These are phyloP conservation scores for Acanthamoeba triangularis DNA, from an alignment of 208 protist species.

Conservation along the genomic window DNA sequence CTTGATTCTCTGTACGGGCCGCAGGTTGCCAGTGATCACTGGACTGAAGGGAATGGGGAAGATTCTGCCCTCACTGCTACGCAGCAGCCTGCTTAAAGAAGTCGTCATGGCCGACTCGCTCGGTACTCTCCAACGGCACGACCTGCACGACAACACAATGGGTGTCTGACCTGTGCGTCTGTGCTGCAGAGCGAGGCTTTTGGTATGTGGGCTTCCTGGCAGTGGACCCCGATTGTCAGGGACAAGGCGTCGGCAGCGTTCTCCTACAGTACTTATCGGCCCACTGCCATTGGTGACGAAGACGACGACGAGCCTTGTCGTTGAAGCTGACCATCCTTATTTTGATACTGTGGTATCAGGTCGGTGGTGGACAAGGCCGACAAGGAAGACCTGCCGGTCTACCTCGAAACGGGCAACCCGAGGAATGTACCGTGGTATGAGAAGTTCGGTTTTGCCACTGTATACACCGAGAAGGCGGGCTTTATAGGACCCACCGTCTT, in stretches of 20 bases:
- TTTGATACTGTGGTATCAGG: neutral
- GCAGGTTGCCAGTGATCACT: constrained; percentile 19
- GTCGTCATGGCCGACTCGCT: constrained; percentile 9
- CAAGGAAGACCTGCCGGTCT: constrained; percentile 9
- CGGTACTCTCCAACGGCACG: neutral
- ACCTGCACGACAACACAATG: neutral
- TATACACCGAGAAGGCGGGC: neutral
- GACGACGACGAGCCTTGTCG: neutral
- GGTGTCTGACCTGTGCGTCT: neutral
- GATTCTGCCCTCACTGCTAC: neutral
- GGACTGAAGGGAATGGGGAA: constrained; percentile 3
- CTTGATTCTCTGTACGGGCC: neutral
- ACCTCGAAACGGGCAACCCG: constrained; percentile 32
- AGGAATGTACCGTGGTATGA: constrained; percentile 31
- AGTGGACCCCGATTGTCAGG: constrained; percentile 13
- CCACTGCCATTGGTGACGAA: neutral
- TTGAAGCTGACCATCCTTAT: neutral
- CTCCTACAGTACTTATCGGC: neutral
- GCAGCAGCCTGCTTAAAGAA: neutral
- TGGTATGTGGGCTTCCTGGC: constrained; percentile 54
- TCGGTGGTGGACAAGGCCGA: constrained; percentile 50
- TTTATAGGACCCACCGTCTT: neutral
- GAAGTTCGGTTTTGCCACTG: neutral
- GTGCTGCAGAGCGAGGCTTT: neutral
- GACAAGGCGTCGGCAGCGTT: constrained; percentile 8